Evolutionary conservation across 1,284 basidiomycete species (phyloP).

Genomic region (Bjerkandera adusta): DNA sequence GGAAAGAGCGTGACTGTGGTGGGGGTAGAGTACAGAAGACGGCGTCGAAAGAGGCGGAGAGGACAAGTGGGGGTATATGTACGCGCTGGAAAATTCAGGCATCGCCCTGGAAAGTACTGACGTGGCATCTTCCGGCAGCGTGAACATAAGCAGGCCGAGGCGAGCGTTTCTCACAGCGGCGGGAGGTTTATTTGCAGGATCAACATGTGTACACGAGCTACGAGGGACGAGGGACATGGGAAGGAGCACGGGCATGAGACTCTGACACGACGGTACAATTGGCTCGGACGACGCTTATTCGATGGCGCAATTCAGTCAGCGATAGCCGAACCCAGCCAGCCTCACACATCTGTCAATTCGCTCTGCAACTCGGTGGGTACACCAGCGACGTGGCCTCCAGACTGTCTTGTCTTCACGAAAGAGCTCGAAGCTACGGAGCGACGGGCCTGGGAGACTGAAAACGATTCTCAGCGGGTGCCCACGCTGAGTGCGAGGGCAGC

Average conservation of each 20-base stretch:
- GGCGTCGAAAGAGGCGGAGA: neutral
- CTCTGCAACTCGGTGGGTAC: too few species aligned
- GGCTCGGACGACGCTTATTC: neutral
- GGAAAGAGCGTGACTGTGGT: slow-evolving; percentile 17
- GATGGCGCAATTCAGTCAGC: slow-evolving; percentile 5
- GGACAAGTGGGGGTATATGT: slow-evolving; percentile 8
- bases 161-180: slow-evolving; percentile 6
- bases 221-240: slow-evolving; percentile 4
- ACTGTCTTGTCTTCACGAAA: too few species aligned
- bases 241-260: neutral
- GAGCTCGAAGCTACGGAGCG: too few species aligned
- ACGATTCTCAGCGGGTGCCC: neutral
- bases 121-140: slow-evolving; percentile 18
- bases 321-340: neutral
- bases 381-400: too few species aligned
- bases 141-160: too few species aligned
- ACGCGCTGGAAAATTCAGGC: slow-evolving; percentile 4
- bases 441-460: neutral
- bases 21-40: slow-evolving; percentile 6
- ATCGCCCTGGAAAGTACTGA: slow-evolving; percentile 16
- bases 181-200: neutral
- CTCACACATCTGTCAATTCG: too few species aligned
- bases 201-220: too few species aligned
- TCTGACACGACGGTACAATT: neutral
- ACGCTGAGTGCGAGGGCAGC: neutral